phyloP scores from a whole-genome alignment of 2,329 filamentous ascomycete species.

The Penicillium digitatum region DNA sequence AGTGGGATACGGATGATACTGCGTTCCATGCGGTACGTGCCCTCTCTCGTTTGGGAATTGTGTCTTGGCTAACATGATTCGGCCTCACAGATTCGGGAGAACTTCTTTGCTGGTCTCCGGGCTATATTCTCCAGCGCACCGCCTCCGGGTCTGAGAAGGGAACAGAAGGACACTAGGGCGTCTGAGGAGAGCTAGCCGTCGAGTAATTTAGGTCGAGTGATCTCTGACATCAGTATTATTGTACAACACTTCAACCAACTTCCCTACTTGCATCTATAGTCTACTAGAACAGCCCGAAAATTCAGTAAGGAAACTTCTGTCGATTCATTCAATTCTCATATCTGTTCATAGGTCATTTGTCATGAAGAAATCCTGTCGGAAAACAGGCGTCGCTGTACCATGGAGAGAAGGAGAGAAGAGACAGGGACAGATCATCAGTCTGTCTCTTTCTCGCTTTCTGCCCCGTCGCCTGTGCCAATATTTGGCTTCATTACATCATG shows the following conservation, averaged over 20 bases:
- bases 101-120: conserved; percentile 32
- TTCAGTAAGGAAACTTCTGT: not conserved
- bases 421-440: not conserved
- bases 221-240: not conserved
- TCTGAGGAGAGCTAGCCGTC: not conserved
- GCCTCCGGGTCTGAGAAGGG: conserved; percentile 26
- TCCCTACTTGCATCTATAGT: conserved; percentile 1
- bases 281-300: not conserved
- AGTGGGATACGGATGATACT: conserved; percentile 42
- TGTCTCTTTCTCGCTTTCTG: conserved; percentile 1
- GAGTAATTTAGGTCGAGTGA: not conserved
- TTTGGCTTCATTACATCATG: conserved; percentile 24
- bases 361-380: conserved; percentile 20
- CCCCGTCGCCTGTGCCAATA: conserved; percentile 18
- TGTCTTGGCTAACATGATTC: not conserved
- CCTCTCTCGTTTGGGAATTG: not conserved
- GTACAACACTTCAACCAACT: conserved; percentile 6
- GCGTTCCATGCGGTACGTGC: conserved; percentile 41
- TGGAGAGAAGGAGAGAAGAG: conserved; percentile 10
- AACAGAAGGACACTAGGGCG: conserved; percentile 14
- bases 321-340: conserved; percentile 24
- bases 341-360: conserved; percentile 24
- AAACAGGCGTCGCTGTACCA: conserved; percentile 20
- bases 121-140: conserved; percentile 34
- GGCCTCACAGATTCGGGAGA: conserved; percentile 30